A percentile compares a stretch with the other conserved stretches of the same genome.
Conservation (phyloP, 2,329 filamentous ascomycete genomes). For the Cladophialophora exuberans region DNA sequence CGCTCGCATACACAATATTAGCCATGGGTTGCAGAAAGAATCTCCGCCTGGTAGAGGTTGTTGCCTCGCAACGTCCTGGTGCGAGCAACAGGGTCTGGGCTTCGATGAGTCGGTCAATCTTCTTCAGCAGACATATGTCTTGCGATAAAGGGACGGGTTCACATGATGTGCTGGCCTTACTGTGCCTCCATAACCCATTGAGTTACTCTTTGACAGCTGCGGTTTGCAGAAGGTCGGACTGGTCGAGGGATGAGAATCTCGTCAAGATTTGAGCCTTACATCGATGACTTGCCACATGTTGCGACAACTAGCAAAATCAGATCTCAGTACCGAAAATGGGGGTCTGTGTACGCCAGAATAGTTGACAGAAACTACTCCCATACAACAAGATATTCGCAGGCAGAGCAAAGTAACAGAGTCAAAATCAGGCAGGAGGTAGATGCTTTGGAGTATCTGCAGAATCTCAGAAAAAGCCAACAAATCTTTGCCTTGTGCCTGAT, state of each 20-base stretch:
- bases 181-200: background rate
- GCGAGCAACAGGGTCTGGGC: background rate
- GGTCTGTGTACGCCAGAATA: conserved; percentile 21
- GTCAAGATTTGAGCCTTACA: conserved; percentile 9
- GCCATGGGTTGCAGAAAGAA: too few relatives aligned
- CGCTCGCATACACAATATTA: too few relatives aligned
- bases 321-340: conserved; percentile 18
- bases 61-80: conserved; percentile 1
- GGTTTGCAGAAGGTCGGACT: conserved; percentile 9
- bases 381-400: conserved; percentile 72
- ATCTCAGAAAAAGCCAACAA: conserved; percentile 28
- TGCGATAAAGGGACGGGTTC: conserved; percentile 3
- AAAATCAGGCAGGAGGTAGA: conserved; percentile 33
- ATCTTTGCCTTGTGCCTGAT: conserved; percentile 15
- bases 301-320: conserved; percentile 25
- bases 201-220: background rate
- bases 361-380: conserved; percentile 51
- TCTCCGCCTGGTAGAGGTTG: too few relatives aligned
- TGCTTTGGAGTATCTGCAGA: conserved; percentile 33
- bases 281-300: conserved; percentile 13
- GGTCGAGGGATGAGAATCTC: conserved; percentile 12
- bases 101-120: conserved; percentile 1
- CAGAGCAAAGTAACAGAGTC: conserved; percentile 40
- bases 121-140: background rate
- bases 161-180: background rate